Conservation (phyloP, 2,329 filamentous ascomycete species). For the Penicillium sp. region DNA sequence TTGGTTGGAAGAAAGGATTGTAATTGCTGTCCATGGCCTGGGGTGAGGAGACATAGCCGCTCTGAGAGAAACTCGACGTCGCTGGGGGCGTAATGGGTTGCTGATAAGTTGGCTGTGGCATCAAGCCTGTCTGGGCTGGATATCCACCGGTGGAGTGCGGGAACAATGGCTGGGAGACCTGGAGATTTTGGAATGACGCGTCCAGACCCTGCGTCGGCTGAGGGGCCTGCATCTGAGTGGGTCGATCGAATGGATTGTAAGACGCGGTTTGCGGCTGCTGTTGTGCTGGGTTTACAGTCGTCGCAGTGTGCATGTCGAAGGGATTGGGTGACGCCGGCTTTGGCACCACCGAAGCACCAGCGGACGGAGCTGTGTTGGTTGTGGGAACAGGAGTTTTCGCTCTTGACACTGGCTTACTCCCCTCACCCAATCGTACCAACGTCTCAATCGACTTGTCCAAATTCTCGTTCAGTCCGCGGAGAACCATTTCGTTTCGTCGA, state of each 20-base stretch:
- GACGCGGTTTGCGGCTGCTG: slow-evolving; percentile 35
- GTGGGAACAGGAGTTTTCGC: slow-evolving; percentile 56
- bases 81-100: slow-evolving; percentile 49
- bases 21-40: slow-evolving; percentile 38
- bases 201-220: slow-evolving; percentile 52
- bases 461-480: slow-evolving; percentile 82
- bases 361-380: slow-evolving; percentile 23
- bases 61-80: slow-evolving; percentile 39
- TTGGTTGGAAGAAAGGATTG: slow-evolving; percentile 49
- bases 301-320: slow-evolving; percentile 59
- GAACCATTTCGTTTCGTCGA: slow-evolving; percentile 75
- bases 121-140: slow-evolving; percentile 44
- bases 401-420: slow-evolving; percentile 52
- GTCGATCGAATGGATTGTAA: slow-evolving; percentile 70
- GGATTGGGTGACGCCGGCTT: slow-evolving; percentile 62
- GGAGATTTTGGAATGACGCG: slow-evolving; percentile 74
- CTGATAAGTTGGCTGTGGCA: slow-evolving; percentile 44
- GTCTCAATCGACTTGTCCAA: slow-evolving; percentile 84
- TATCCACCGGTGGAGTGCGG: slow-evolving; percentile 73
- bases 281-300: slow-evolving; percentile 31
- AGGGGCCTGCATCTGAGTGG: slow-evolving; percentile 26
- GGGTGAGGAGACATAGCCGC: slow-evolving; percentile 36
- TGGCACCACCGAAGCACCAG: slow-evolving; percentile 39
- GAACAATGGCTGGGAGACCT: slow-evolving; percentile 70
- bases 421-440: slow-evolving; percentile 79